Base-by-base conservation (phyloP, 352 stramenopile species). In the Phytophthora litchii region DNA sequence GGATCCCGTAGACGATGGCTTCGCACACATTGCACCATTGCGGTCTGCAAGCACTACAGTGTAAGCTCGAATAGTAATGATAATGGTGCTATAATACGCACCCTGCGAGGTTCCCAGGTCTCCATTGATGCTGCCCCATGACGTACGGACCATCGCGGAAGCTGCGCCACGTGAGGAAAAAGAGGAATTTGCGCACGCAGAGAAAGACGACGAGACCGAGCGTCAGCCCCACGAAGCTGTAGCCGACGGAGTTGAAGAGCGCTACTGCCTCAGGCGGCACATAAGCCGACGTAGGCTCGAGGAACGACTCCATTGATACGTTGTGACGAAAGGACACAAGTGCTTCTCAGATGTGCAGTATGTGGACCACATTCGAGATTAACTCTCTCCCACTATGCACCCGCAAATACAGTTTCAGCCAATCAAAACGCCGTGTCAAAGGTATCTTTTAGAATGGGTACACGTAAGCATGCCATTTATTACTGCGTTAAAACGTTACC, bases 1-100 rank as follows among this genome's bases (percentile, higher is more conserved):
- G 82, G 64, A 93, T 93, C 46, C 84, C 82, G 59, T 92, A 91
- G 56, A 92, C 81, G 44, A 89, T 83, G 17, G 73, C 74, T 41
- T 91, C 72, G 63, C 84, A 93, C 51, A 92, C 74, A 27, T 93
- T 93, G 64, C 84, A 93, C 84, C 84, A 92, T 56, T 91, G 75
- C 20, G 80, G 78, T 1, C 80, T 88, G 50, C n/a, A 34, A 21
- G 4, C 12, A 56, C 1, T 21, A 57, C 0, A 20, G 16, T 42
- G 13, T 58, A 47, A 69, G 52, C 10, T 27, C 17, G n/a, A 14
- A 11, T 35, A n/a, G 38, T 13, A 40, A 43, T 2, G 5, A 14
- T 11, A 34, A 43, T 40, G 32, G 16, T 27, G 34, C 20, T 29
- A 29, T 21, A 3, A 17, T 19, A 64, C 74, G 27, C 43, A 89